Evolutionary conservation across 2,329 filamentous ascomycete genomes (phyloP), one percentile per base, ranked within the genome.

Genomic region (Neofusicoccum laricinum): DNA sequence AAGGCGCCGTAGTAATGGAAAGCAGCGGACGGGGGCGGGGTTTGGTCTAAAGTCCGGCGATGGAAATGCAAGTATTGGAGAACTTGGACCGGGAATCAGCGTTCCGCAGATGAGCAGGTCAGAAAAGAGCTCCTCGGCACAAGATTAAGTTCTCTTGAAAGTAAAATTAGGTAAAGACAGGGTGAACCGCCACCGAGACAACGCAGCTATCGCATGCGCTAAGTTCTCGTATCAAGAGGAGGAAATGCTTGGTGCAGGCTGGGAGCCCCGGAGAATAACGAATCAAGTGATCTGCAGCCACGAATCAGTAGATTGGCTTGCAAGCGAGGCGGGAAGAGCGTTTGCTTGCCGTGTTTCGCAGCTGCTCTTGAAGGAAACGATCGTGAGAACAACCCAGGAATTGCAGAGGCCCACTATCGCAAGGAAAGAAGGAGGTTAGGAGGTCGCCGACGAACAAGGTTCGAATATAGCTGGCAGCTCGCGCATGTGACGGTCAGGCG

Each of bases 371-470:
- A 36, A 2, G 41, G 41, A 19, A 46, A 46, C 25, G 32, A 46
- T 12, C 10, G n/a, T 34, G 25, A 25, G 15, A n/a, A 2, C n/a
- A 46, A 11, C 30, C n/a, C 11, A 36, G n/a, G 38, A 19, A 8
- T 19, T 19, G 12, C 36, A 10, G n/a, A 32, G 14, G 41, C 15
- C 21, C 30, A 14, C 55, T 46, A 46, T 59, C 15, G 25, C 55
- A 38, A 25, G 41, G n/a, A 46, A 32, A 59, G 55, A 59, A 59
- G 55, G 55, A 59, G 55, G n/a, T 34, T 59, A 59, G 55, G 55
- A 59, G 55, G 14, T 46, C 55, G 55, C 55, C 55, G 41, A 59
- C 25, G 55, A 21, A 19, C 55, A 59, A 36, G 43, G 30, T 19
- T 17, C 15, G 55, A 45, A 14, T 59, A 34, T 43, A 30, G 21